A percentile compares a stretch with the other conserved stretches of the same genome.
Evolutionary conservation across 2,329 filamentous ascomycete genomes (phyloP).

Genomic region (Trichoderma asperellum): DNA sequence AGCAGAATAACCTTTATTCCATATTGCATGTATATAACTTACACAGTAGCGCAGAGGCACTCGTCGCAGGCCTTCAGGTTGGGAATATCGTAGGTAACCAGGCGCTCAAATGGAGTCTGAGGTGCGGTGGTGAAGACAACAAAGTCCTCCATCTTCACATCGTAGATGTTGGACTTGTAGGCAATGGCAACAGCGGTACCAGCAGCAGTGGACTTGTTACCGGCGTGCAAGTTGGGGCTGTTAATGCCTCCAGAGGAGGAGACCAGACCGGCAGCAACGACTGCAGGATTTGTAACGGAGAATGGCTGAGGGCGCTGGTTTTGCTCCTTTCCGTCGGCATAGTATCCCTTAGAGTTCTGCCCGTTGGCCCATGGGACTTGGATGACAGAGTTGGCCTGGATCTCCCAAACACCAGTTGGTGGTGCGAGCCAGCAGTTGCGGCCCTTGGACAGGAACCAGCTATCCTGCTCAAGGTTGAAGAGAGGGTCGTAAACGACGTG

Average conservation of each 20-base stretch:
- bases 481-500: slow-evolving; percentile 8
- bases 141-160: slow-evolving; percentile 17
- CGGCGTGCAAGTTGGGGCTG: slow-evolving; percentile 6
- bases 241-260: slow-evolving; percentile 11
- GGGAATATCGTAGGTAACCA: slow-evolving; percentile 3
- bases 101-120: slow-evolving; percentile 14
- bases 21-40: neutral
- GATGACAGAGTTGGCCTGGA: slow-evolving; percentile 10
- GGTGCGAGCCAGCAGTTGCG: slow-evolving; percentile 11
- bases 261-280: slow-evolving; percentile 6
- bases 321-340: slow-evolving; percentile 17
- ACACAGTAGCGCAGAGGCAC: slow-evolving; percentile 17
- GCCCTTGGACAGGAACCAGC: slow-evolving; percentile 19
- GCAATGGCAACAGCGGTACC: slow-evolving; percentile 12
- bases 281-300: slow-evolving; percentile 7
- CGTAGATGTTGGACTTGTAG: slow-evolving; percentile 22
- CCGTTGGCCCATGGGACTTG: slow-evolving; percentile 15
- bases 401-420: neutral
- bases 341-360: slow-evolving; percentile 9
- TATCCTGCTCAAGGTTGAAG: neutral
- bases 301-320: slow-evolving; percentile 2
- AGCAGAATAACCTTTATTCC: neutral
- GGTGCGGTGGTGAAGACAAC: slow-evolving; percentile 10
- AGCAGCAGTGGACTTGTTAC: slow-evolving; percentile 12
- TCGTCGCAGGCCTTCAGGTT: slow-evolving; percentile 13